phyloP scores from a whole-genome alignment of 768 basidiomycete species.

The Gloeopeniophorella convolvens region DNA sequence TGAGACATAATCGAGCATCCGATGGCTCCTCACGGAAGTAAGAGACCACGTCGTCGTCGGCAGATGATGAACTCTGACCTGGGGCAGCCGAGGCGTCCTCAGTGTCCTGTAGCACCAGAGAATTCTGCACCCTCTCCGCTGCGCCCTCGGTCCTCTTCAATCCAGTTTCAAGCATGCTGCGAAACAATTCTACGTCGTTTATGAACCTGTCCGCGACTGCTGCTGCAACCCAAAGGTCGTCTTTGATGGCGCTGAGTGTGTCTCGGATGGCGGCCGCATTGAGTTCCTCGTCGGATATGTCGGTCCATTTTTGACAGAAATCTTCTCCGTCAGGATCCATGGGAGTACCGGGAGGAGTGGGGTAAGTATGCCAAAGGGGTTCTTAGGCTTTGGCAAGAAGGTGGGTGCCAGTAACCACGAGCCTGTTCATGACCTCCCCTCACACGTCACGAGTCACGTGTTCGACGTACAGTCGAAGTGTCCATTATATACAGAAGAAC shows the following conservation, averaged over 20 bases:
- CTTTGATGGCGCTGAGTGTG: constrained; percentile 43
- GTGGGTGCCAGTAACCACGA: too few relatives aligned
- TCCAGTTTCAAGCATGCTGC: constrained; percentile 54
- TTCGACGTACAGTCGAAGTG: neutral
- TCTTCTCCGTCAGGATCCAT: constrained; percentile 13
- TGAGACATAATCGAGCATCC: constrained; percentile 57
- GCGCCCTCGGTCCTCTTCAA: constrained; percentile 50
- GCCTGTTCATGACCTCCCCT: too few relatives aligned
- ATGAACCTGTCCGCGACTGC: constrained; percentile 65
- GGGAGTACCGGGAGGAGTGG: neutral
- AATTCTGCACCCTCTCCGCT: constrained; percentile 30
- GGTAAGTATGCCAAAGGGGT: too few relatives aligned
- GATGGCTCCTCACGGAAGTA: constrained; percentile 53
- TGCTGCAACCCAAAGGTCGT: constrained; percentile 75
- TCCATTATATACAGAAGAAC: constrained; percentile 1
- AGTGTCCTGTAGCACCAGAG: constrained; percentile 16
- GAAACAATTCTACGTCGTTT: constrained; percentile 49
- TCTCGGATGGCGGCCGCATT: constrained; percentile 42
- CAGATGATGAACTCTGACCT: constrained; percentile 16
- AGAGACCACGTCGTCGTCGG: constrained; percentile 32
- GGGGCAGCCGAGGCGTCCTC: constrained; percentile 21
- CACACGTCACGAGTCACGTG: too few relatives aligned
- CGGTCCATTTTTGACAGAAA: constrained; percentile 46
- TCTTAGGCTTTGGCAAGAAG: too few relatives aligned
- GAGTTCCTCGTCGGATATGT: constrained; percentile 51